Base-by-base conservation (phyloP, 257 asterid genomes). In the Jacaranda mimosifolia region DNA sequence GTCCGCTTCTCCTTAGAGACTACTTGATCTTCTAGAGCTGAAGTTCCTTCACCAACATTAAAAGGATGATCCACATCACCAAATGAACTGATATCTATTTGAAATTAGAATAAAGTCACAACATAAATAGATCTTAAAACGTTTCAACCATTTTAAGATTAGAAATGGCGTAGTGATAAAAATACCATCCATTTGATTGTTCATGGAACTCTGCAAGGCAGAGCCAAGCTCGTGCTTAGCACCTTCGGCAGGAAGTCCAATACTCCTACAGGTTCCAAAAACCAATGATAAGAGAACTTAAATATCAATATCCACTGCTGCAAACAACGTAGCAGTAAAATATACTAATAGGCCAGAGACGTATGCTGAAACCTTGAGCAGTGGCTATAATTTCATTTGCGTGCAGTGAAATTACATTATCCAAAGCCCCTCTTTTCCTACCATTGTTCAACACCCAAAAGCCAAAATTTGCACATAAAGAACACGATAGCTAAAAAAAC, bases 161-260 rank as follows among this genome's bases (percentile, higher is more conserved):
- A 78, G 56, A 55, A 63, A 67, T 15, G 38, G 14, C 57, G 56
- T 3, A 15, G 53, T 45, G 48, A 74, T n/a, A n/a, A 78, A 52
- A 57, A 62, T 88, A 91, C 96, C 97, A 73, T 89, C 79, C 6
- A n/a, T 66, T 82, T 85, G 72, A 74, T 58, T 74, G 52, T 74
- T 58, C 79, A 88, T 70, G 80, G 72, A 84, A 76, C 70, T 79
- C 88, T 87, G 87, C 87, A 87, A 82, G 68, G 90, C 78, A 74
- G 88, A 81, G 80, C 81, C 71, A 76, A 84, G 89, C 72, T 88
- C 94, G 42, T 74, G 73, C 77, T 89, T 89, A 63, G 82, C 77
- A 70, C 93, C 96, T 82, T 85, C 82, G 67, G 87, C 85, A 70
- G 92, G 87, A 75, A 87, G 68, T 48, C 89, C 93, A 26, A 63